Percentiles rank a stretch among this genome's conserved stretches.
Conservation (phyloP, 768 basidiomycete genomes). For the Kondoa subrosea region DNA sequence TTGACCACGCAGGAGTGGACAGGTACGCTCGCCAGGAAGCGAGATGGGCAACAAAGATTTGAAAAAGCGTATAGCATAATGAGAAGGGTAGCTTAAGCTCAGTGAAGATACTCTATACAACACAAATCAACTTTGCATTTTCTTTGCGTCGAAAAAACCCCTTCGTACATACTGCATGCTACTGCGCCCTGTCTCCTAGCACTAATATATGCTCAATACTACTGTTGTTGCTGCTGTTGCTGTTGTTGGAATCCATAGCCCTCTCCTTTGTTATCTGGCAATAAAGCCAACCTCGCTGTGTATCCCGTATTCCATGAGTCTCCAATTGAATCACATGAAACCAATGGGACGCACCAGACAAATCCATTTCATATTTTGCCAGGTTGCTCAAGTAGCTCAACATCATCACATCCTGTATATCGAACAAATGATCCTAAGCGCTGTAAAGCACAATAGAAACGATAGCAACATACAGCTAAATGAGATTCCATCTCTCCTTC, state of each 20-base stretch:
- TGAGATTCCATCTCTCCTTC: background rate
- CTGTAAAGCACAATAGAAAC: background rate
- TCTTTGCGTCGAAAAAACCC: too few species aligned
- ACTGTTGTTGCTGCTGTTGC: background rate
- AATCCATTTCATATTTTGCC: conserved; percentile 7
- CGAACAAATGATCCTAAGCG: background rate
- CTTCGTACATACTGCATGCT: too few species aligned
- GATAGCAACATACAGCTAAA: conserved; percentile 1
- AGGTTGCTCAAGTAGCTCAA: conserved; percentile 5
- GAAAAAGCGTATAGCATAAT: too few species aligned
- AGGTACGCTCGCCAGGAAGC: too few species aligned
- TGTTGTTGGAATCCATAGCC: background rate
- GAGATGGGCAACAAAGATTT: too few species aligned
- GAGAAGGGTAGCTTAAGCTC: too few species aligned
- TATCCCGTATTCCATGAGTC: background rate
- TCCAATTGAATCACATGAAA: background rate
- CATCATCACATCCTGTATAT: conserved; percentile 5
- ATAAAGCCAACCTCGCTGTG: background rate
- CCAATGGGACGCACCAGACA: background rate
- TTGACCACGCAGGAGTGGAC: too few species aligned
- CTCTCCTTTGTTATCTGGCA: background rate
- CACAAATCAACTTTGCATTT: too few species aligned
- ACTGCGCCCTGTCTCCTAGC: background rate
- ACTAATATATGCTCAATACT: background rate
- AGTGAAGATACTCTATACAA: too few species aligned